phyloP scores from a whole-genome alignment of 2,329 filamentous ascomycete species.

The Cordyceps militaris region DNA sequence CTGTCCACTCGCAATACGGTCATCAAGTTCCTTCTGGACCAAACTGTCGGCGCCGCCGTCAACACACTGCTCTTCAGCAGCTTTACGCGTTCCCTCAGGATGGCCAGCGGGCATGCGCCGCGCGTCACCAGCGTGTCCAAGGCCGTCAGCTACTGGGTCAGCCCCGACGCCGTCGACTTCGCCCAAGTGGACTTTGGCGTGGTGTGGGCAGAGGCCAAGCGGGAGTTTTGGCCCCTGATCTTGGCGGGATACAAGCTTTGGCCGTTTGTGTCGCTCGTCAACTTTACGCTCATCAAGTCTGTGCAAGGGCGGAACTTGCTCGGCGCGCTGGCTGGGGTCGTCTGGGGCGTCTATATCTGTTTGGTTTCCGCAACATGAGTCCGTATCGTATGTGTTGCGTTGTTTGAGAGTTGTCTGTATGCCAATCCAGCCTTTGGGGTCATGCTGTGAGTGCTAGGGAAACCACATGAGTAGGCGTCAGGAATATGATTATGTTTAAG shows the following conservation, averaged over 20 bases:
- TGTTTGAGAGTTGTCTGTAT: not conserved
- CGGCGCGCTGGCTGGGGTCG: constrained; percentile 63
- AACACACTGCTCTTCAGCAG: constrained; percentile 60
- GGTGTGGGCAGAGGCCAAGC: constrained; percentile 36
- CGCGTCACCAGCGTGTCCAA: constrained; percentile 30
- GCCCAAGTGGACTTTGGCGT: constrained; percentile 35
- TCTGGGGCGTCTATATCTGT: constrained; percentile 71
- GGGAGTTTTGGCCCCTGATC: constrained; percentile 59
- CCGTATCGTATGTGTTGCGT: not conserved
- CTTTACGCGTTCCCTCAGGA: constrained; percentile 50
- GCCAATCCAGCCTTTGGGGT: not conserved
- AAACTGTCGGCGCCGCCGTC: constrained; percentile 56
- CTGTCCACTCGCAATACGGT: constrained; percentile 57
- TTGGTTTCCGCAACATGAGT: constrained; percentile 40
- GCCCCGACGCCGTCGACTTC: constrained; percentile 37
- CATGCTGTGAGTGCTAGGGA: not conserved
- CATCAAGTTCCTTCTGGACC: constrained; percentile 62
- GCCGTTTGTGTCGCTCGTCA: constrained; percentile 61
- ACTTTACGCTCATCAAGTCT: constrained; percentile 63
- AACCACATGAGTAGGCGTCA: not conserved
- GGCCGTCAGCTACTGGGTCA: constrained; percentile 29
- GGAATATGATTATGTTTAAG: not conserved
- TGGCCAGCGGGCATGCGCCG: constrained; percentile 38
- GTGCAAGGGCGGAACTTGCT: constrained; percentile 64
- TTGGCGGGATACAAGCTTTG: constrained; percentile 63